These are phyloP conservation scores for Logfia minima DNA, from an alignment of 129 eudicot genomes.

Conservation along the genomic window DNA sequence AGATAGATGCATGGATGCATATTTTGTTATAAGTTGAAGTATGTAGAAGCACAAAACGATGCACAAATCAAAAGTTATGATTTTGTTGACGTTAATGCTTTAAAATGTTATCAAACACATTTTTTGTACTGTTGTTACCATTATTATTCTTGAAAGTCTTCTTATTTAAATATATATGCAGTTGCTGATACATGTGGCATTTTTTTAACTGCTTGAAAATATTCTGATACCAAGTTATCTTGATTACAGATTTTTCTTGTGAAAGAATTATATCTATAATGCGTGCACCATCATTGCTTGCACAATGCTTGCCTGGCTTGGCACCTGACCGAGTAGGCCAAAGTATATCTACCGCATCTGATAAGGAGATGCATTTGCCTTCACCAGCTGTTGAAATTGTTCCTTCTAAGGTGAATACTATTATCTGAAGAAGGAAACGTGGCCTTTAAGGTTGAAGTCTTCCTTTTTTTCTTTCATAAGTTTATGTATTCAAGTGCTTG, in stretches of 20 bases:
- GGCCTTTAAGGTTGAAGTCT: constrained; percentile 1
- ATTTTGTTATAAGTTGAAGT: no score
- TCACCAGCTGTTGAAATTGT: constrained; percentile 83
- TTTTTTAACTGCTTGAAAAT: neutral
- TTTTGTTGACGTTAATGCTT: no score
- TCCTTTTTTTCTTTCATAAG: neutral
- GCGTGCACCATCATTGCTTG: constrained; percentile 72
- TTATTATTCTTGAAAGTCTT: neutral
- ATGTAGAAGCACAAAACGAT: no score
- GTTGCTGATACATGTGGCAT: neutral
- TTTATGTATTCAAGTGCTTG: constrained; percentile 1
- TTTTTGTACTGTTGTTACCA: neutral
- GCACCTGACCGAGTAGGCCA: constrained; percentile 59
- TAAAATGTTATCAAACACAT: no score
- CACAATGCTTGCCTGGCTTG: constrained; percentile 81
- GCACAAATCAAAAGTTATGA: no score
- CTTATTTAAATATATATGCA: neutral
- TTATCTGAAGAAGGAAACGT: constrained; percentile 2
- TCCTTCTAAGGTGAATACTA: constrained; percentile 58
- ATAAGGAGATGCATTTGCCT: constrained; percentile 61
- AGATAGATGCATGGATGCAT: no score
- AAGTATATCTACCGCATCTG: constrained; percentile 46
- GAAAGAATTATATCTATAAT: constrained; percentile 29
- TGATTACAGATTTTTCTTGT: constrained; percentile 17
- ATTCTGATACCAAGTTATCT: constrained; percentile 10